Conservation (phyloP, 129 eudicot genomes). For the Flaveria ramosissima region DNA sequence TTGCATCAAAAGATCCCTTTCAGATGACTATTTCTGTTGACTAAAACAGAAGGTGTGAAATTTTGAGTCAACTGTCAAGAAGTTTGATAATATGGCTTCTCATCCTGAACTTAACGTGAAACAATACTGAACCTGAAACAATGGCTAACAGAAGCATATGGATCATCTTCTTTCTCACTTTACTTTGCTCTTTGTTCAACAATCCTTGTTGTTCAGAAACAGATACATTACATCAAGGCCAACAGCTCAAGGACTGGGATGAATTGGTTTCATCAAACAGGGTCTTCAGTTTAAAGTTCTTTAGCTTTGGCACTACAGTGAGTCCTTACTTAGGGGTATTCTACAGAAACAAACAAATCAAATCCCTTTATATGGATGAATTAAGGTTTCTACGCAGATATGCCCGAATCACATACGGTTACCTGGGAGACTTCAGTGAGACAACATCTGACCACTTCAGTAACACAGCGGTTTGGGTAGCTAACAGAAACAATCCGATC, state of each 20-base stretch:
- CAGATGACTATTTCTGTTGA: not conserved
- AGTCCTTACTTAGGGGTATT: conserved; percentile 42
- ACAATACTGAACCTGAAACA: conserved; percentile 9
- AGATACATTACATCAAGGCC: conserved; percentile 40
- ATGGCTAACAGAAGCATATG: conserved; percentile 20
- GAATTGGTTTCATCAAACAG: conserved; percentile 36
- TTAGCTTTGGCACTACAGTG: conserved; percentile 38
- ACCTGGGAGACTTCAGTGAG: not conserved
- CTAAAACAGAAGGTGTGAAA: not conserved
- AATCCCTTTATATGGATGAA: not conserved
- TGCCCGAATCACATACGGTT: not conserved
- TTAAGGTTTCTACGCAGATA: too few species aligned
- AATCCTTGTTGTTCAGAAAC: conserved; percentile 28
- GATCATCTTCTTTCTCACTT: not conserved
- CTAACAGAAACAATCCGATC: conserved; percentile 49
- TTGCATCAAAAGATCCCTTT: not conserved
- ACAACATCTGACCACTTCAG: not conserved
- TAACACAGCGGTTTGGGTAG: conserved; percentile 43
- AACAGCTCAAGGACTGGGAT: conserved; percentile 39
- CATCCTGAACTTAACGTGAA: not conserved
- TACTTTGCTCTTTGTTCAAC: not conserved
- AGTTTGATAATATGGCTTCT: not conserved
- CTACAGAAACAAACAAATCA: not conserved
- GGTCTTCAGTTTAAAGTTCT: conserved; percentile 42
- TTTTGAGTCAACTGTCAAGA: conserved; percentile 8